Base-by-base conservation (phyloP, 1,284 basidiomycete species). In the Heliocybe sulcata region DNA sequence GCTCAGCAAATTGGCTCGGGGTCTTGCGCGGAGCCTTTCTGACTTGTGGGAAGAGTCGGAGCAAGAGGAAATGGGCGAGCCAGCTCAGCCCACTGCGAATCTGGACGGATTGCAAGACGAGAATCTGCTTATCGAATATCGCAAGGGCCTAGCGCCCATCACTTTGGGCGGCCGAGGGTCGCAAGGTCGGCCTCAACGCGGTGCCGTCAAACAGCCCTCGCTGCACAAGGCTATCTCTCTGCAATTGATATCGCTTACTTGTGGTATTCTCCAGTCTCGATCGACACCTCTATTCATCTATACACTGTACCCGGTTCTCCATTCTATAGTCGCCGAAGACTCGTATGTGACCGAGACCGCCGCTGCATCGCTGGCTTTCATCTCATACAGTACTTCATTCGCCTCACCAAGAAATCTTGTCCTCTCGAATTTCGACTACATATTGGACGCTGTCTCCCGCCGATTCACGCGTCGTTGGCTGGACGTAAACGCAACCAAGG, bases 391-490 rank as follows among this genome's bases (percentile, higher is more conserved):
- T 55, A 82, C 85, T 1, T 92, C 89, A 1, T 94, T 93, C 62
- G 91, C 92, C 6, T 87, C 88, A 1, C 81, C 91, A 0, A 82
- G 85, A 31, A 93, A 93, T 64, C 76, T 97, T 29, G 75, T 98
- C 3, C 77, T 97, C 27, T 87, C 93, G 25, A 95, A 97, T 67
- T 94, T 95, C 61, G 94, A 98, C 71, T 97, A 98, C 64, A 87
- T 92, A 8, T 81, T 98, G 56, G 93, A 96, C 62, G 81, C 87
- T 11, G 86, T 94, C 9, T 91, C 90, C 1, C 85, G 90, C 33
- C 81, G 87, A 26, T 77, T 97, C 16, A 85, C 83, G 11, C 82
- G 85, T 29, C 73, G 85, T 53, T 85, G 87, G 73, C 77, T 97
- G 3, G 91, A 93, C 59, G 71, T 87, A 11, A 85, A 89, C 57